phyloP scores from a whole-genome alignment of 2,329 filamentous ascomycete species.

The Epichloe uncinata region DNA sequence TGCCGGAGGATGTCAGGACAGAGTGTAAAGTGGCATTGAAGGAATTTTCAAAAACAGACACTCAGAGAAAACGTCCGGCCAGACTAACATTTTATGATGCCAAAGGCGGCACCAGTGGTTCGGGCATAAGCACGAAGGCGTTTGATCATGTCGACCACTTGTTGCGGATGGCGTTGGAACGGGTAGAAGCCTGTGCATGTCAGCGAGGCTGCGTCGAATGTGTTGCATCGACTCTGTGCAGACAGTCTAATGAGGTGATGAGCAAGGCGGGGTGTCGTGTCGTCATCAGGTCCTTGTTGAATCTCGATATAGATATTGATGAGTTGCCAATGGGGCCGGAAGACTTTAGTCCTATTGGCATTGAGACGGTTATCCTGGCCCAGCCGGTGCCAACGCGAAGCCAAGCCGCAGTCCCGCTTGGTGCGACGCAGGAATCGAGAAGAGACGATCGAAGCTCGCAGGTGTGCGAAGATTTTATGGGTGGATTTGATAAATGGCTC shows the following conservation, averaged over 20 bases:
- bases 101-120: slow-evolving; percentile 73
- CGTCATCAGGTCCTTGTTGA: slow-evolving; percentile 62
- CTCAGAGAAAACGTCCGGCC: slow-evolving; percentile 67
- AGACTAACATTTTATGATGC: slow-evolving; percentile 89
- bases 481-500: slow-evolving; percentile 16
- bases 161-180: slow-evolving; percentile 58
- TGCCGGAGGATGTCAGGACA: slow-evolving; percentile 83
- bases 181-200: slow-evolving; percentile 67
- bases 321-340: slow-evolving; percentile 77
- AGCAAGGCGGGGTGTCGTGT: slow-evolving; percentile 80
- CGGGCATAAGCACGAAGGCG: slow-evolving; percentile 79
- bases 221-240: slow-evolving; percentile 73
- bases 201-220: slow-evolving; percentile 78
- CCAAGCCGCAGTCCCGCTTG: background rate
- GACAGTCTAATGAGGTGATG: slow-evolving; percentile 81
- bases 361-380: slow-evolving; percentile 73
- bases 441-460: slow-evolving; percentile 7
- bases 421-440: background rate
- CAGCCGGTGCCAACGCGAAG: slow-evolving; percentile 40
- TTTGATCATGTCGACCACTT: slow-evolving; percentile 84
- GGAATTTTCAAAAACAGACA: slow-evolving; percentile 63
- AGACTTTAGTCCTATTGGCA: slow-evolving; percentile 50
- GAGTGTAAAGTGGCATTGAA: slow-evolving; percentile 87
- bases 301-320: slow-evolving; percentile 68
- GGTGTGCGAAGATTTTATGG: slow-evolving; percentile 11